Evolutionary conservation across 2,329 filamentous ascomycete genomes (phyloP).

Genomic region (Cercospora canescens): DNA sequence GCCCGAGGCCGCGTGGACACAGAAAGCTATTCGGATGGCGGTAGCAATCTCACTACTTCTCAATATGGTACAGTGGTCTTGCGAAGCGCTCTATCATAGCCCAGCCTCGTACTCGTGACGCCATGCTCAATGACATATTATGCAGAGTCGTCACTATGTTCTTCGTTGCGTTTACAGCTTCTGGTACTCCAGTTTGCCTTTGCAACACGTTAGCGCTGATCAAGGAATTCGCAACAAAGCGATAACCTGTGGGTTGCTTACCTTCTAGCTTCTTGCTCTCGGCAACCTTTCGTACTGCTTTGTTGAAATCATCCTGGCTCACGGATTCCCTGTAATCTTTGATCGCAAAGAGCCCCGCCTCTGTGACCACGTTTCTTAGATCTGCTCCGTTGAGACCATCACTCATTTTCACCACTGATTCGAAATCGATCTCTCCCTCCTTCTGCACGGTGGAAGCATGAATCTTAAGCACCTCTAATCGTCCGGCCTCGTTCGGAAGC

Average conservation of each 20-base stretch:
- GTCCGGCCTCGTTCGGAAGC: slow-evolving; percentile 92
- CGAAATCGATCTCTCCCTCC: slow-evolving; percentile 96
- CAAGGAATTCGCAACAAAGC: neutral
- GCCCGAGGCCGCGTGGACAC: neutral
- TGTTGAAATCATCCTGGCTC: slow-evolving; percentile 99
- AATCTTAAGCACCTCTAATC: slow-evolving; percentile 97
- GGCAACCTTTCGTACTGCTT: slow-evolving; percentile 94
- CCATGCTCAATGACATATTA: slow-evolving; percentile 18
- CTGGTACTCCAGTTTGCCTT: slow-evolving; percentile 21
- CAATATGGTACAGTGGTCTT: slow-evolving; percentile 8
- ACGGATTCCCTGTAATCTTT: slow-evolving; percentile 96
- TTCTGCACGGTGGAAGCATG: slow-evolving; percentile 82
- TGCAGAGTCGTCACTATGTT: slow-evolving; percentile 9
- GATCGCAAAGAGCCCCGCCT: slow-evolving; percentile 96
- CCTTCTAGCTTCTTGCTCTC: slow-evolving; percentile 98
- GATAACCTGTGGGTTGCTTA: slow-evolving; percentile 59
- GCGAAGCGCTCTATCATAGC: neutral
- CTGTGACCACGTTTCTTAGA: slow-evolving; percentile 94
- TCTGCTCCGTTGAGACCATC: slow-evolving; percentile 97
- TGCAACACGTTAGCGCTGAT: slow-evolving; percentile 1
- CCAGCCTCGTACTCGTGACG: slow-evolving; percentile 11
- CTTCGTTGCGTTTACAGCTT: slow-evolving; percentile 18
- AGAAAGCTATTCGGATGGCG: neutral
- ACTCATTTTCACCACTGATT: slow-evolving; percentile 99
- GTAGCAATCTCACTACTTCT: neutral